These are phyloP conservation scores for Beta lomatogona DNA, from an alignment of 179 eudicot genomes.

Conservation along the genomic window DNA sequence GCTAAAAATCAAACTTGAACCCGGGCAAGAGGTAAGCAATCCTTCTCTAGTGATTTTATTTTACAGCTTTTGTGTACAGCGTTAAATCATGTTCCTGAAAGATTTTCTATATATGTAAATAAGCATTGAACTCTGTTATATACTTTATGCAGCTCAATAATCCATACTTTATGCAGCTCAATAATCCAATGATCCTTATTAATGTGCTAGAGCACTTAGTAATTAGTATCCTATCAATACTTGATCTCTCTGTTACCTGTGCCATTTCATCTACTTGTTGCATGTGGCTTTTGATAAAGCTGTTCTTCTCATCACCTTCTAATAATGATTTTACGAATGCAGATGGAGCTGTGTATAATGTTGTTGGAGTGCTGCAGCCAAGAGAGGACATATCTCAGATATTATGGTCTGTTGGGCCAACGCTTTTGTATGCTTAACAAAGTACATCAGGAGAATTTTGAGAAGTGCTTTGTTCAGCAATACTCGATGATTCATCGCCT, in stretches of 20 bases:
- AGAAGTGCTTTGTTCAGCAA: slow-evolving; percentile 83
- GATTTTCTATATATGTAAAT: too few relatives aligned
- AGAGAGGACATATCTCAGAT: slow-evolving; percentile 87
- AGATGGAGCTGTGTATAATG: slow-evolving; percentile 97
- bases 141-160: neutral
- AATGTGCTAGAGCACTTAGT: neutral
- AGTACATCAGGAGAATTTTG: slow-evolving; percentile 81
- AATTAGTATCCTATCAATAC: too few relatives aligned
- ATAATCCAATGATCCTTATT: neutral
- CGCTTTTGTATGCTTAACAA: slow-evolving; percentile 85
- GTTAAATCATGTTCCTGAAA: neutral
- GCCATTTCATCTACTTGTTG: neutral
- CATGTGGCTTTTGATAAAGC: neutral
- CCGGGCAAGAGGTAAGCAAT: slow-evolving; percentile 88
- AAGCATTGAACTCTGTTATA: neutral
- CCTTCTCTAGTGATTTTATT: neutral
- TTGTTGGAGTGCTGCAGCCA: slow-evolving; percentile 96
- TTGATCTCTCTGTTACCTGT: neutral
- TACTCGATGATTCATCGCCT: slow-evolving; percentile 94
- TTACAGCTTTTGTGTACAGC: neutral
- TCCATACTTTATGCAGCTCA: neutral
- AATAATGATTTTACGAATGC: slow-evolving; percentile 30
- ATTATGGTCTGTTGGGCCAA: slow-evolving; percentile 90
- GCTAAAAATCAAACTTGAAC: slow-evolving; percentile 87
- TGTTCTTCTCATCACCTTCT: neutral